Base-by-base conservation (phyloP, 2,329 filamentous ascomycete genomes). In the Dactylellina parvicollis region DNA sequence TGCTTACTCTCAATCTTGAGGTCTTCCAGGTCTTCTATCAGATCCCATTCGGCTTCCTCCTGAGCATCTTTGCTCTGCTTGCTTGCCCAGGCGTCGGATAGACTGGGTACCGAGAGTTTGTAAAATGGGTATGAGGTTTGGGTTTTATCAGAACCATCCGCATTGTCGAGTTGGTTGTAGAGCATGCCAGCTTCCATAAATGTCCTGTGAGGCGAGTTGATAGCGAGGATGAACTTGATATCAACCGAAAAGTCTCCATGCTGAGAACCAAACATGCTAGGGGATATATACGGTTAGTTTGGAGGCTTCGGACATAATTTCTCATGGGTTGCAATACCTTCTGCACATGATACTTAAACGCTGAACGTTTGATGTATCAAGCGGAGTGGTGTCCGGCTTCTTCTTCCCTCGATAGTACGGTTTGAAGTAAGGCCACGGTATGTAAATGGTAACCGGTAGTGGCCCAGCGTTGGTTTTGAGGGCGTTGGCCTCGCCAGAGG, bases 331-430 rank as follows among this genome's bases (percentile, higher is more conserved):
- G 5, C 46, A 32, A n/a, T 38, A 92, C 91, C 91, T 95, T 79
- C 92, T 83, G 84, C 90, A 90, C 91, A 95, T 93, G 70, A 95
- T 83, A 55, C 88, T 89, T 28, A 94, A 82, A 49, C 90, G 84
- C 80, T 86, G 89, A 38, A 95, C 83, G 44, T 83, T 82, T 50
- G 82, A 83, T 75, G 85, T 77, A 76, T 92, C 83, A 76, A 95
- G 79, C 3, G 85, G 83, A 65, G 83, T 80, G 0, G 86, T 86
- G 80, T 90, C 87, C 16, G 85, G 81, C 78, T 86, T 85, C 73
- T 88, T 84, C 77, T 85, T 86, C 0, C 92, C 92, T 2, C 91
- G 84, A 80, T 92, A 95, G 1, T 89, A 94, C 0, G 91, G 82
- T 78, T 86, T 87, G 75, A 96, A 86, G 22, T 85, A 84, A 10